phyloP scores from a whole-genome alignment of 805 yeast species.

The Ogataea trehaloabstinens region DNA sequence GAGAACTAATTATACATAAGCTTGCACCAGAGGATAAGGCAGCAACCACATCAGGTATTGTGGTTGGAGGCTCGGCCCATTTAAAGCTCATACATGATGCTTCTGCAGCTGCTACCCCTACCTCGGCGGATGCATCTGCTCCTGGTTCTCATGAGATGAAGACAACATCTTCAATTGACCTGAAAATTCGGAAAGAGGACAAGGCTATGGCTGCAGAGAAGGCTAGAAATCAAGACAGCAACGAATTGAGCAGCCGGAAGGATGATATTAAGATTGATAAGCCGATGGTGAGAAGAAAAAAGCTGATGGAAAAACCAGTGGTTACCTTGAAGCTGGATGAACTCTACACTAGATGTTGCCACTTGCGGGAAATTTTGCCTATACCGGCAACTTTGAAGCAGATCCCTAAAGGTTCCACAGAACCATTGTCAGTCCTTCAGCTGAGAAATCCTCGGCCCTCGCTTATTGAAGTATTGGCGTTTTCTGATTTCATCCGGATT shows the following conservation, averaged over 20 bases:
- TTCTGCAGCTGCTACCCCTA: slow-evolving; percentile 20
- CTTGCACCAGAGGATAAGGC: slow-evolving; percentile 31
- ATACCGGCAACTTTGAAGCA: slow-evolving; percentile 87
- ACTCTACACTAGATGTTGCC: slow-evolving; percentile 90
- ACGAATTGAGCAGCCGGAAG: slow-evolving; percentile 15
- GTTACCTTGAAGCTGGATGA: slow-evolving; percentile 54
- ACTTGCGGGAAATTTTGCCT: slow-evolving; percentile 85
- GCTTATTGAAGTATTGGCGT: slow-evolving; percentile 79
- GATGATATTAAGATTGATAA: slow-evolving; percentile 58
- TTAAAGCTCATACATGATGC: slow-evolving; percentile 40
- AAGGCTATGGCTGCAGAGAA: slow-evolving; percentile 29
- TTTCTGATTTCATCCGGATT: slow-evolving; percentile 82
- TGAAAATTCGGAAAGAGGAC: slow-evolving; percentile 30
- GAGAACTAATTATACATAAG: slow-evolving; percentile 34
- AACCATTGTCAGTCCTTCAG: slow-evolving; percentile 70
- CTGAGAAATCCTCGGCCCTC: slow-evolving; percentile 88
- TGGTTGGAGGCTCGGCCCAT: slow-evolving; percentile 77
- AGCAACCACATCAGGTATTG: slow-evolving; percentile 60
- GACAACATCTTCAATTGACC: slow-evolving; percentile 21
- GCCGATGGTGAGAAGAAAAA: slow-evolving; percentile 50
- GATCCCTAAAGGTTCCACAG: slow-evolving; percentile 70
- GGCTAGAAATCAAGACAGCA: slow-evolving; percentile 24
- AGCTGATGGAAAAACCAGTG: slow-evolving; percentile 35
- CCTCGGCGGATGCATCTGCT: slow-evolving; percentile 6
- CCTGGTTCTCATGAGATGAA: slow-evolving; percentile 15